Percentiles rank a stretch among this genome's conserved stretches.
phyloP scores from a whole-genome alignment of 306 rosid species.

The Psophocarpus tetragonolobus region DNA sequence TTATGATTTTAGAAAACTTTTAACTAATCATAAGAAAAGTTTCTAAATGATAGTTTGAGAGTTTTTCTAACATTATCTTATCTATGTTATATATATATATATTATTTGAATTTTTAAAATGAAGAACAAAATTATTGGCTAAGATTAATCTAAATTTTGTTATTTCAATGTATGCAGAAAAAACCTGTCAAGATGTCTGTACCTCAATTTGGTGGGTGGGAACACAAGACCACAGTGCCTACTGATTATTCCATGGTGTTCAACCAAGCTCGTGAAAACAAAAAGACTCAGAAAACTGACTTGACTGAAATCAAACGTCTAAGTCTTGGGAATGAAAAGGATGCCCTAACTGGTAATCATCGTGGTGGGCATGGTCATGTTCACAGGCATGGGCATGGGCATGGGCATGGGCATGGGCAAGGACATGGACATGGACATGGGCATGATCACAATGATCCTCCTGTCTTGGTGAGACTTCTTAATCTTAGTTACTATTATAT shows the following conservation, averaged over 20 bases:
- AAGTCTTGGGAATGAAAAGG: slow-evolving; percentile 55
- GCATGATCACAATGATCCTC: slow-evolving; percentile 9
- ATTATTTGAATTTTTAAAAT: background rate
- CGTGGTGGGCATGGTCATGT: background rate
- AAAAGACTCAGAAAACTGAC: slow-evolving; percentile 58
- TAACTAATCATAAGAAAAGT: too few species aligned
- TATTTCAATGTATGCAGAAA: slow-evolving; percentile 39
- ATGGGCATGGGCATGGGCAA: slow-evolving; percentile 14
- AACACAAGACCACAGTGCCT: slow-evolving; percentile 45
- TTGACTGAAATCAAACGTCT: slow-evolving; percentile 50
- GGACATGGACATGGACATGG: background rate
- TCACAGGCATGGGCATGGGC: background rate
- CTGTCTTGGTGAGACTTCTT: slow-evolving; percentile 22
- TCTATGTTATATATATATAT: background rate
- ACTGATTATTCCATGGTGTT: slow-evolving; percentile 76
- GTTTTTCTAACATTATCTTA: too few species aligned
- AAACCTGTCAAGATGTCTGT: slow-evolving; percentile 60
- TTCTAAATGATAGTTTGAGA: too few species aligned
- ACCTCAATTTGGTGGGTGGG: slow-evolving; percentile 95
- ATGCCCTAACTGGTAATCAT: background rate
- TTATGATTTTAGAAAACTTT: too few species aligned
- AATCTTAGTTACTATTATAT: background rate
- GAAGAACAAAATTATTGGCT: background rate
- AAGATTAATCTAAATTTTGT: background rate
- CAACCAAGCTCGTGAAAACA: slow-evolving; percentile 63